Percentiles rank a stretch among this genome's conserved stretches.
Conservation (phyloP, 2,329 filamentous ascomycete species). For the Penicillium sp. region DNA sequence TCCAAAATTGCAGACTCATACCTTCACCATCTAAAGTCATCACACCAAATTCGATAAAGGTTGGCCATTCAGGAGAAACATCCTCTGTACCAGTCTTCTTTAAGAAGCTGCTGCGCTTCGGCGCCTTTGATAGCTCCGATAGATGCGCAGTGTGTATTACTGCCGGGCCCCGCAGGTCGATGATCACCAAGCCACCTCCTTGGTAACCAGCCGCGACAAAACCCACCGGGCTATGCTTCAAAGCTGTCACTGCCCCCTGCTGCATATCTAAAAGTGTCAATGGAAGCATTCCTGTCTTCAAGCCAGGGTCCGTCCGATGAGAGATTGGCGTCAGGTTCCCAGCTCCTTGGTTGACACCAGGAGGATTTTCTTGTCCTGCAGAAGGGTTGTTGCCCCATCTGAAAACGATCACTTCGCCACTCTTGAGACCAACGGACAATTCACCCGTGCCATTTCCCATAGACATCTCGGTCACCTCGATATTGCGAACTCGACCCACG, state of each 20-base stretch:
- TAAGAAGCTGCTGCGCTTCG: slow-evolving; percentile 71
- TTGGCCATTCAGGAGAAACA: slow-evolving; percentile 68
- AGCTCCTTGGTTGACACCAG: slow-evolving; percentile 57
- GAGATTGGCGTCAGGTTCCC: slow-evolving; percentile 74
- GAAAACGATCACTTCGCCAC: slow-evolving; percentile 84
- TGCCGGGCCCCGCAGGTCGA: slow-evolving; percentile 83
- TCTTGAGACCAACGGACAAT: slow-evolving; percentile 74
- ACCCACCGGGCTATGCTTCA: slow-evolving; percentile 86
- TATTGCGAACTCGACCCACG: slow-evolving; percentile 71
- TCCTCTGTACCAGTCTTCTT: slow-evolving; percentile 51
- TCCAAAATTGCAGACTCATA: slow-evolving; percentile 22
- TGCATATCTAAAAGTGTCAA: slow-evolving; percentile 78
- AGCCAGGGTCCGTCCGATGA: slow-evolving; percentile 64
- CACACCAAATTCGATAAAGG: slow-evolving; percentile 83
- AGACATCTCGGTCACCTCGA: slow-evolving; percentile 76
- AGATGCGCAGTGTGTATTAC: slow-evolving; percentile 76
- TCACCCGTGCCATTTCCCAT: slow-evolving; percentile 80
- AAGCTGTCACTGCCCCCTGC: slow-evolving; percentile 73
- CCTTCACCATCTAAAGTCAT: slow-evolving; percentile 89
- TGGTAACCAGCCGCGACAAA: slow-evolving; percentile 88
- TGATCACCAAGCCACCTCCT: slow-evolving; percentile 72
- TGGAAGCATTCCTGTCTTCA: slow-evolving; percentile 81
- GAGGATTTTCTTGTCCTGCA: slow-evolving; percentile 61
- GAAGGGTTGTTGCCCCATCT: slow-evolving; percentile 80
- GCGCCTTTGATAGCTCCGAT: slow-evolving; percentile 70